phyloP scores from a whole-genome alignment of 805 yeast species.

The Candida tibetensis region DNA sequence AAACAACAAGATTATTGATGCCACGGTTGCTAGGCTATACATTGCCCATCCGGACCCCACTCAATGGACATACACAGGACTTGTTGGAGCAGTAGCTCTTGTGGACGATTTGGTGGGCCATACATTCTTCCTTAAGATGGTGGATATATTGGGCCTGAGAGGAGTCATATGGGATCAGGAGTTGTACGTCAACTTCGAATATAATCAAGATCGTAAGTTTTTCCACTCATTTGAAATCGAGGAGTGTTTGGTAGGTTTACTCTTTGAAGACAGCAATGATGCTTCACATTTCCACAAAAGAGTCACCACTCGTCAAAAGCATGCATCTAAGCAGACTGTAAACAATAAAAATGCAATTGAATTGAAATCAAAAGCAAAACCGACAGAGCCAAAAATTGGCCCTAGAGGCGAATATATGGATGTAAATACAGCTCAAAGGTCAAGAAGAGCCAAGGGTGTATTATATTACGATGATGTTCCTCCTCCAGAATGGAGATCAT shows the following conservation, averaged over 20 bases:
- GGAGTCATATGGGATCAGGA: constrained; percentile 99
- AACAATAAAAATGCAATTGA: constrained; percentile 88
- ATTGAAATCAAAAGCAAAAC: constrained; percentile 47
- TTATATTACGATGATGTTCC: constrained; percentile 75
- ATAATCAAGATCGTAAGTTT: constrained; percentile 90
- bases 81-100: constrained; percentile 80
- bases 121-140: constrained; percentile 84
- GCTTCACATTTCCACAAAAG: constrained; percentile 83
- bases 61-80: constrained; percentile 84
- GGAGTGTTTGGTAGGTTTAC: constrained; percentile 79
- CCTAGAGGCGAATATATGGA: constrained; percentile 62
- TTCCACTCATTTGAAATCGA: constrained; percentile 95
- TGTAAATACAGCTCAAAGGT: constrained; percentile 50
- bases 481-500: constrained; percentile 79
- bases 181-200: constrained; percentile 79
- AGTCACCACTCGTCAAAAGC: constrained; percentile 69
- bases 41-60: constrained; percentile 83
- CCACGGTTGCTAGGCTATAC: constrained; percentile 85
- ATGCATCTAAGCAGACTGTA: constrained; percentile 82
- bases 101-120: constrained; percentile 95
- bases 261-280: constrained; percentile 86
- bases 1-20: constrained; percentile 82
- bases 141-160: constrained; percentile 74
- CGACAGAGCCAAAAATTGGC: constrained; percentile 39
- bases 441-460: constrained; percentile 54